phyloP scores from a whole-genome alignment of 176 grass and related monocot genomes.

The Juncus effusus region DNA sequence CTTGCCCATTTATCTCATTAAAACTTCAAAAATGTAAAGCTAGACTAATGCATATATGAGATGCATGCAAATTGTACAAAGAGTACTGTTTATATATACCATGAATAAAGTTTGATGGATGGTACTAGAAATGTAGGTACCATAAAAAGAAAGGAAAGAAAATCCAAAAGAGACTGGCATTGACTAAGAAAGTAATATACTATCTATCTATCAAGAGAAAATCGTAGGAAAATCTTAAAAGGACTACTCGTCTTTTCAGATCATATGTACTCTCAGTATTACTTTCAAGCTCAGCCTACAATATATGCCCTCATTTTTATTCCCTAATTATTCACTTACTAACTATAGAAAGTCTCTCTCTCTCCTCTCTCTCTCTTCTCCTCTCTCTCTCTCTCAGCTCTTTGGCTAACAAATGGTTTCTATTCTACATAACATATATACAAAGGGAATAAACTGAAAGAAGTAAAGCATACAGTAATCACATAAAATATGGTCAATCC shows the following conservation, averaged over 20 bases:
- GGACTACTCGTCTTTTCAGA: constrained; percentile 19
- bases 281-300: constrained; percentile 9
- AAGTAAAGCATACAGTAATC: neutral
- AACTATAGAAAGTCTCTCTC: no score
- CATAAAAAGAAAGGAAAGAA: constrained; percentile 40
- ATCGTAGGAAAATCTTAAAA: constrained; percentile 21
- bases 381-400: constrained; percentile 16
- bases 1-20: no score
- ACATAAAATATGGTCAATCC: neutral
- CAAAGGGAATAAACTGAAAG: no score
- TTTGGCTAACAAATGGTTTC: neutral
- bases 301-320: constrained; percentile 8
- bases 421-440: neutral
- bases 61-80: no score
- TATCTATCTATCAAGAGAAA: neutral
- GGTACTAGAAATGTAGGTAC: constrained; percentile 20
- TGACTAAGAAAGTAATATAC: constrained; percentile 10
- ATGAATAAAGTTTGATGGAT: no score
- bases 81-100: no score
- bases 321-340: neutral
- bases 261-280: neutral
- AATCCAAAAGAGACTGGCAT: constrained; percentile 28
- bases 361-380: constrained; percentile 7
- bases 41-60: no score
- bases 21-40: no score